Conservation (phyloP, 192 early-diverging fungal species). For the Linnemannia zychae region DNA sequence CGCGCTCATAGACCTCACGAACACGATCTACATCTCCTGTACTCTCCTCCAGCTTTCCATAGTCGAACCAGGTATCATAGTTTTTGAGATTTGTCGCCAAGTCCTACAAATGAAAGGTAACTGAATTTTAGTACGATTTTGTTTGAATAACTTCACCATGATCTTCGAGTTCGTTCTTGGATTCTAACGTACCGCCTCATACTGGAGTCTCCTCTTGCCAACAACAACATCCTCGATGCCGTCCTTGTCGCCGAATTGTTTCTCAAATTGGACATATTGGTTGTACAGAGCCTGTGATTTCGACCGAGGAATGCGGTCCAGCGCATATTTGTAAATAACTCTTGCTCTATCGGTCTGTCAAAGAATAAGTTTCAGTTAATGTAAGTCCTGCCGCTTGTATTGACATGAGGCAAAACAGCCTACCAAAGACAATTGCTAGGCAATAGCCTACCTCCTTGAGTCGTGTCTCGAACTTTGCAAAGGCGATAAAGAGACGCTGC, state of each 20-base stretch:
- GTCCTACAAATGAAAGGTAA: conserved; percentile 34
- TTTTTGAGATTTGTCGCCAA: conserved; percentile 83
- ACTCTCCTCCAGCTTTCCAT: conserved; percentile 89
- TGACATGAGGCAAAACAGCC: not conserved
- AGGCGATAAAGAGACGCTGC: conserved; percentile 94
- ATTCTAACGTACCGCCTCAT: conserved; percentile 75
- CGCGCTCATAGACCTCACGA: conserved; percentile 96
- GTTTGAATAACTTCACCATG: not conserved
- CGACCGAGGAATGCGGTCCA: conserved; percentile 87
- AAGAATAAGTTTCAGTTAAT: not conserved
- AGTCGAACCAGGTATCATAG: conserved; percentile 99
- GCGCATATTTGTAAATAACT: conserved; percentile 95
- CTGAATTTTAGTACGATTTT: not conserved
- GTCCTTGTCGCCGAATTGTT: conserved; percentile 90
- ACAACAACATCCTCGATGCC: conserved; percentile 94
- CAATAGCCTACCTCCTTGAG: conserved; percentile 77
- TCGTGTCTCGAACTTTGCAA: conserved; percentile 96
- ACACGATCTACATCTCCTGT: conserved; percentile 79
- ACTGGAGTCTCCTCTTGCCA: conserved; percentile 89
- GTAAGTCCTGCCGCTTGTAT: not conserved
- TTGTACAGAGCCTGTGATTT: conserved; percentile 91
- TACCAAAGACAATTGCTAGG: no score
- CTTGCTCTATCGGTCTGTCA: conserved; percentile 88
- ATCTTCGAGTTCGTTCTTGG: not conserved
- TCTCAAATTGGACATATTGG: conserved; percentile 96